Evolutionary conservation across 257 asterid genomes (phyloP), one percentile per base, ranked within the genome.

Genomic region (Craterostigma plantagineum): DNA sequence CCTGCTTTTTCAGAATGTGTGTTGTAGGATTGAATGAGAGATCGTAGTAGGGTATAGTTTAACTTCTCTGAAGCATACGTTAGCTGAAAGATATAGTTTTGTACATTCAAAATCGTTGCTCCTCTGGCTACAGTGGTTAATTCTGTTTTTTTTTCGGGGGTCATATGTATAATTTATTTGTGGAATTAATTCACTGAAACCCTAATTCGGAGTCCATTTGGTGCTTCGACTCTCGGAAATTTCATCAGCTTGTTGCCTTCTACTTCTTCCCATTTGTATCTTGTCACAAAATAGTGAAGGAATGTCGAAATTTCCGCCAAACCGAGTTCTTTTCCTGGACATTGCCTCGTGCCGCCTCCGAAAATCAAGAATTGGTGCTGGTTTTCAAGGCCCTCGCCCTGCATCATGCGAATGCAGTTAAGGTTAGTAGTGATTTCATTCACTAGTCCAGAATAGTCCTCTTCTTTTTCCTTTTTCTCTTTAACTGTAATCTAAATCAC

Each of bases 301-400:
- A 90, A 90, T 7, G 92, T 77, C 0, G 94, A 90, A 17, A 90
- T 83, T 59, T 90, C 99, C 9, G 96, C 99, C 54, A 90, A 56
- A 9, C 99, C 99, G 47, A 90, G 96, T 48, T 83, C 99, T 51
- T 90, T 90, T 10, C 99, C 99, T 3, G 99, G 99, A 51, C 99
- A 90, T 43, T 75, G 94, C 50, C 99, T 69, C 7, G 96, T 80
- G 13, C 99, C 96, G 8, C 99, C 99, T 15, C 99, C 95, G 37
- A 90, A 90, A 52, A 90, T 66, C 64, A 90, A 55, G 64, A 77
- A 76, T 33, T 68, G 69, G 63, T 80, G 70, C 52, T 71, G 91
- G 52, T 66, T 69, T 60, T 90, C 99, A 52, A 63, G 58, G 60
- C 80, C 68, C 10, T 56, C n/a, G n/a, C n/a, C 77, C 95, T 87